Evolutionary conservation across 1,139 yeast genomes (phyloP), one percentile per base, ranked within the genome.

Genomic region (Suhomyces atakaporum): DNA sequence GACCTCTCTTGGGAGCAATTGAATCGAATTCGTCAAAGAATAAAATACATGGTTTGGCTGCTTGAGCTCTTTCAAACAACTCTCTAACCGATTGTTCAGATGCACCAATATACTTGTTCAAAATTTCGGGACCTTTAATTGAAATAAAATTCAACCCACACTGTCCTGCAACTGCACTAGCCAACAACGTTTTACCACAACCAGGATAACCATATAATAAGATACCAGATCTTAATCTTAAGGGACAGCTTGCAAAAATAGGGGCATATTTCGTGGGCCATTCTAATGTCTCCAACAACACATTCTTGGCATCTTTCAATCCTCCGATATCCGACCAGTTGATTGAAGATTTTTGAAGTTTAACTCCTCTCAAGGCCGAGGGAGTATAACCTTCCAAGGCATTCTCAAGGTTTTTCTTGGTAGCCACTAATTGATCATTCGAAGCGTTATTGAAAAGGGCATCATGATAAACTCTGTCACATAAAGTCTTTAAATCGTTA

Each of bases 261-360:
- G 97, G 97, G 0, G 96, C 95, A 55, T 90, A 92, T 52, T 83
- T 85, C 1, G 96, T 88, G 2, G 98, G 98, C 97, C 97, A 90
- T 56, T 92, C 97, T 25, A 92, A 63, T 0, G 97, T 92, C 56
- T 92, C 97, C 33, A 89, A 61, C 16, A 92, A 62, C 0, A 87
- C 69, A 8, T 74, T 70, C 53, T 90, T 92, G 2, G 95, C 95
- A 13, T 81, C 85, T 19, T 63, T 65, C 32, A 92, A 66, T 0
- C 97, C 98, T 7, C 97, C 98, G 49, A 92, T 88, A 48, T 89
- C 96, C 2, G 71, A 52, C 98, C 98, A 92, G 28, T 75, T 75
- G 1, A 82, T 79, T 0, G 81, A 66, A 0, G 90, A 79, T 52
- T 86, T 88, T 49, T 88, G 89, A 10, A 90, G 66, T 54, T 89